Base-by-base conservation (phyloP, 2,329 filamentous ascomycete genomes). In the Claviceps arundinis region DNA sequence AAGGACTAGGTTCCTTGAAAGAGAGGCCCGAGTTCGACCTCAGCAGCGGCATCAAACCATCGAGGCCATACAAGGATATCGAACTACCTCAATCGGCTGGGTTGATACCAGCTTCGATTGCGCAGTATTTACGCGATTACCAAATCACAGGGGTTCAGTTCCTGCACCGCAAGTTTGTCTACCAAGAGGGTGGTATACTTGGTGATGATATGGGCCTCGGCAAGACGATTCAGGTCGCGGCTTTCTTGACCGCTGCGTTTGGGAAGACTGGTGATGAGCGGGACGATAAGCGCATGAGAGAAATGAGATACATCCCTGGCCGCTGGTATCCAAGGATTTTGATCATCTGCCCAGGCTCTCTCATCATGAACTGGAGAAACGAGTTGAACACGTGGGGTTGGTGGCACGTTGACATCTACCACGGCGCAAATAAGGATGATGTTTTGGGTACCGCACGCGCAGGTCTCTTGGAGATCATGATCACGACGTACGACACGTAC, bases 191-290 rank as follows among this genome's bases (percentile, higher is more conserved):
- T 1, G 89, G 87, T 1, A 87, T 98, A 22, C 75, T 98, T 0
- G 90, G 91, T 3, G 93, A 98, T 63, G 93, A 98, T 62, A 98
- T 98, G 93, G 93, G 93, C 19, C 69, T 98, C 37, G 93, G 93
- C 0, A 98, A 98, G 68, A 98, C 93, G 0, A 88, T 98, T 2
- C 93, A 98, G 66, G 88, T 98, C 26, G 93, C 89, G 53, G 87
- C 90, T 0, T 97, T 98, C 58, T 72, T 98, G 22, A 87, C 89
- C 0, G 89, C 83, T 1, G 90, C 89, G 0, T 98, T 95, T 64
- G 93, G 93, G 7, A 98, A 98, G 69, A 94, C 87, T 1, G 91
- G 84, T 1, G 91, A 95, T 59, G 85, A 90, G 64, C 75, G 89
- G 49, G 93, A 98, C 60, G 73, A 70, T 4, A 94, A 94, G 64